A percentile compares a stretch with the other conserved stretches of the same genome.
These are phyloP conservation scores for Penicillium cinerascens DNA, from an alignment of 495 filamentous ascomycete genomes.

Conservation along the genomic window DNA sequence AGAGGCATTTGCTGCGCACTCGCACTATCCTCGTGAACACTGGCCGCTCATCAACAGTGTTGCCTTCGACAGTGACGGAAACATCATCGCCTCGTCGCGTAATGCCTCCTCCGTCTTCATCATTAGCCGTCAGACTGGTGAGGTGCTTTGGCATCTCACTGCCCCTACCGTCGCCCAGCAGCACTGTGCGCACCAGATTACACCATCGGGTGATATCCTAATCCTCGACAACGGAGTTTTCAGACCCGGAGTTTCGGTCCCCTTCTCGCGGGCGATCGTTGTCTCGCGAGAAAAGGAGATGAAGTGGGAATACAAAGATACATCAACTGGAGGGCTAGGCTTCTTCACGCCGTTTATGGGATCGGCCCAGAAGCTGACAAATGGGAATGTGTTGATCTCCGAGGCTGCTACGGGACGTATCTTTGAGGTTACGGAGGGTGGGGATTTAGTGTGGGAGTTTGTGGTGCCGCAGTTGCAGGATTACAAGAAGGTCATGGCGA, in stretches of 20 bases:
- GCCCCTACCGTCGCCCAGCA: constrained; percentile 41
- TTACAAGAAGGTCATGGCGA: constrained; percentile 12
- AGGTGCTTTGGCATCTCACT: constrained; percentile 42
- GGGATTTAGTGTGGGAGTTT: constrained; percentile 24
- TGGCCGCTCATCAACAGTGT: constrained; percentile 46
- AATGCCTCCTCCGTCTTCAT: constrained; percentile 41
- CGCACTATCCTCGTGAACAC: constrained; percentile 44
- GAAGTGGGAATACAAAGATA: constrained; percentile 45
- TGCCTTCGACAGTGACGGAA: constrained; percentile 30
- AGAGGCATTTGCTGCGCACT: constrained; percentile 31
- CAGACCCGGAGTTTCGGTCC: constrained; percentile 33
- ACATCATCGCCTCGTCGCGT: constrained; percentile 43
- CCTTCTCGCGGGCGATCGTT: constrained; percentile 41
- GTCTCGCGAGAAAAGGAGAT: constrained; percentile 33
- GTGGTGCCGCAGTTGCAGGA: constrained; percentile 19
- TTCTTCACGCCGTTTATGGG: constrained; percentile 53
- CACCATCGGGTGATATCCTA: constrained; percentile 36
- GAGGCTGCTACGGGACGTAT: constrained; percentile 48
- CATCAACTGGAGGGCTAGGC: constrained; percentile 33
- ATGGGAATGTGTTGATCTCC: constrained; percentile 42
- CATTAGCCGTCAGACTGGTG: constrained; percentile 34
- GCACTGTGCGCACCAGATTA: constrained; percentile 40
- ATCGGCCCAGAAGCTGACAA: constrained; percentile 36
- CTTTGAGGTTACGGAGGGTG: constrained; percentile 47
- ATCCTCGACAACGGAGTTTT: constrained; percentile 49